Base-by-base conservation (phyloP, 2,329 filamentous ascomycete genomes). In the Clonostachys solani region DNA sequence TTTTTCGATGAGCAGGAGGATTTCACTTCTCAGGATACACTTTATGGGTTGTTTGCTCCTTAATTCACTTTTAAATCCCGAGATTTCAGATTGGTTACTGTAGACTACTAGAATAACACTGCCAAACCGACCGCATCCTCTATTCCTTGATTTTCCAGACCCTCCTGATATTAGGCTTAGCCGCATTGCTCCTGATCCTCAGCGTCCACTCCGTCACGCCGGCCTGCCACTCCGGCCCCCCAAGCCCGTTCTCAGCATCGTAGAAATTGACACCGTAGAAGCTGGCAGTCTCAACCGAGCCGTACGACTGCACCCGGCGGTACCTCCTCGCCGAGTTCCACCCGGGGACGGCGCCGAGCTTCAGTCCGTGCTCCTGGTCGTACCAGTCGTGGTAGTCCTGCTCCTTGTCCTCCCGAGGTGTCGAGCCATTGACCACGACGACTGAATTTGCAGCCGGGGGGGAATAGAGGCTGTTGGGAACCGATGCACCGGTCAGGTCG, bases 241-340 rank as follows among this genome's bases (percentile, higher is more conserved):
- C 51, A 3, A 53, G 44, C 15, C 49, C 51, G 29, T 51, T 53
- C 47, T 48, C 34, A 40, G 36, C 51, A 18, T 53, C 49, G 33
- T 53, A 53, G 33, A 43, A 51, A 47, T 53, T 53, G 18, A 48
- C 35, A 5, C 51, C 51, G 40, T 53, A 53, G 29, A 46, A 51
- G 12, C 13, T 45, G 5, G 49, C 51, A 5, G 45, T 48, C 34
- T 49, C 45, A 5, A 38, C 37, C 9, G 51, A 47, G 29, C 51
- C 51, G 19, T 53, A 51, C 9, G 34, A 17, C 43, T 50, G 46
- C 12, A 41, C 43, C 15, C 47, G 42, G 16, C 33, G 19, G 34
- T 53, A 53, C n/a, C 51, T 37, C 12, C 51, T 42, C n/a, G 38
- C 33, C 2, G 33, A 18, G 35, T 53, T 49, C 51, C 51, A 53